Conservation (phyloP, 768 basidiomycete genomes). For the Chiua virens region DNA sequence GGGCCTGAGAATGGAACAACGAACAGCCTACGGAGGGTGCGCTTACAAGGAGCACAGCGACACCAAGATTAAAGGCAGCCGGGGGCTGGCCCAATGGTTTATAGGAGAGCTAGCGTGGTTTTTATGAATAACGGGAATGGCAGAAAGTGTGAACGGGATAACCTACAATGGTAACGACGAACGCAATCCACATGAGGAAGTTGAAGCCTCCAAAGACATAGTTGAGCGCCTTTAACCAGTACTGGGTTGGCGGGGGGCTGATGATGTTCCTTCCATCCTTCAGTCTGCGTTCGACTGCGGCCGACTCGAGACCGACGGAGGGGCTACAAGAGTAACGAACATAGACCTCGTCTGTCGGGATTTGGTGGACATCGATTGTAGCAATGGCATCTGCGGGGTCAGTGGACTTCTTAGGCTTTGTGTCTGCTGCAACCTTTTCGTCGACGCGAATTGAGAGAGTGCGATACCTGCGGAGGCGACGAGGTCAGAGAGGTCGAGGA, state of each 20-base stretch:
- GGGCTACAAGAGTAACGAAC: slow-evolving; percentile 44
- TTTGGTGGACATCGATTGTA: slow-evolving; percentile 49
- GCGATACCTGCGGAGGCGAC: slow-evolving; percentile 32
- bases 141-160: not conserved
- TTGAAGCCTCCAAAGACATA: slow-evolving; percentile 63
- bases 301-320: slow-evolving; percentile 46
- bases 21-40: slow-evolving; percentile 8
- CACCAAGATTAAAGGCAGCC: slow-evolving; percentile 45
- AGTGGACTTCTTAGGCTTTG: slow-evolving; percentile 14
- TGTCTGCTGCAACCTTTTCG: slow-evolving; percentile 21
- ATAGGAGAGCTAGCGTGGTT: slow-evolving; percentile 46
- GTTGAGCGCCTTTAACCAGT: slow-evolving; percentile 48
- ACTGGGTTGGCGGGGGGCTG: slow-evolving; percentile 46
- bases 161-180: slow-evolving; percentile 46
- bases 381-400: slow-evolving; percentile 42
- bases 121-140: slow-evolving; percentile 4
- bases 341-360: slow-evolving; percentile 41
- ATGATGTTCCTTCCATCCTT: slow-evolving; percentile 48
- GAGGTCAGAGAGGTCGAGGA: not conserved
- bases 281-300: slow-evolving; percentile 41
- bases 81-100: slow-evolving; percentile 49
- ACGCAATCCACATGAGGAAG: slow-evolving; percentile 54
- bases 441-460: slow-evolving; percentile 48
- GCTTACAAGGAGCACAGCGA: slow-evolving; percentile 50
- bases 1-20: slow-evolving; percentile 5